These are phyloP conservation scores for Scleroderma citrinum DNA, from an alignment of 768 basidiomycete genomes.

Conservation along the genomic window DNA sequence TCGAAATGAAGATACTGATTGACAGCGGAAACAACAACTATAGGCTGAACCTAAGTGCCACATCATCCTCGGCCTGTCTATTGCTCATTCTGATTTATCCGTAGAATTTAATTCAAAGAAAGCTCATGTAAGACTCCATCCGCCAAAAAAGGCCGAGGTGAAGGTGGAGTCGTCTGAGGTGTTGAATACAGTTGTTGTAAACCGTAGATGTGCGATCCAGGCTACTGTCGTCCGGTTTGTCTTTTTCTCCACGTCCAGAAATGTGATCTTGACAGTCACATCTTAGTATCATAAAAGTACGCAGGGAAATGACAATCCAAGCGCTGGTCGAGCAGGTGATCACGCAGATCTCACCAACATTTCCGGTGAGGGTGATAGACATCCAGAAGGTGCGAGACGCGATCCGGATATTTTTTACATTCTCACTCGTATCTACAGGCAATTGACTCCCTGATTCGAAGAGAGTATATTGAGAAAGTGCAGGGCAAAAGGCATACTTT, in stretches of 20 bases:
- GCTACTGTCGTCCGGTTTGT: slow-evolving; percentile 79
- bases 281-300: slow-evolving; percentile 85
- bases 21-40: slow-evolving; percentile 87
- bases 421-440: slow-evolving; percentile 42
- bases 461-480: slow-evolving; percentile 95
- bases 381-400: slow-evolving; percentile 76
- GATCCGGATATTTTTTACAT: slow-evolving; percentile 3
- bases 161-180: slow-evolving; percentile 89
- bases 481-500: slow-evolving; percentile 80
- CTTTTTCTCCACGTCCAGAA: background rate
- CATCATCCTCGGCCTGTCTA: rapidly evolving
- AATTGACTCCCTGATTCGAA: slow-evolving; percentile 90
- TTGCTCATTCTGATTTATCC: slow-evolving; percentile 4
- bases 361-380: slow-evolving; percentile 90
- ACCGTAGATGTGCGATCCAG: slow-evolving; percentile 93
- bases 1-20: slow-evolving; percentile 85
- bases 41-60: slow-evolving; percentile 76
- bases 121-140: slow-evolving; percentile 85
- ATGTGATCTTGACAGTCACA: background rate
- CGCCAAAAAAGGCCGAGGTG: slow-evolving; percentile 90
- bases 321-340: slow-evolving; percentile 85
- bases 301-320: slow-evolving; percentile 94
- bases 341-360: slow-evolving; percentile 80
- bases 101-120: slow-evolving; percentile 89
- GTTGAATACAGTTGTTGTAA: slow-evolving; percentile 92